A percentile compares a stretch with the other conserved stretches of the same genome.
phyloP scores from a whole-genome alignment of 352 stramenopile species.

The Achlya hypogyna region DNA sequence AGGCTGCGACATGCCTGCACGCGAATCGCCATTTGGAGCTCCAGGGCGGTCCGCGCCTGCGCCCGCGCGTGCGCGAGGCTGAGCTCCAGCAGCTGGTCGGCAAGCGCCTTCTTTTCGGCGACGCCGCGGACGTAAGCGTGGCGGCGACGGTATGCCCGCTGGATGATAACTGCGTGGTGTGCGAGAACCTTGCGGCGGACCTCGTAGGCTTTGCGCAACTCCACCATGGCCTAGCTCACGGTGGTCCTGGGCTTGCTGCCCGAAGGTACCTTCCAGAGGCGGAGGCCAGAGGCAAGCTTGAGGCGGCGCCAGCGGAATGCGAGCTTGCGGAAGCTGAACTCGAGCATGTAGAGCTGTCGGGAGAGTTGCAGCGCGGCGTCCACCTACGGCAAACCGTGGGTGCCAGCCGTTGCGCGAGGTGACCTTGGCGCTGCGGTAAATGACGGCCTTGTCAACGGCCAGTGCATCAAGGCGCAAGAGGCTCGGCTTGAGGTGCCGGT shows the following conservation, averaged over 20 bases:
- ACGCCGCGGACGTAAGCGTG: neutral
- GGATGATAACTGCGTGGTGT: conserved; percentile 6
- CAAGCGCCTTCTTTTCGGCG: neutral
- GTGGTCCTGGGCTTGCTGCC: neutral
- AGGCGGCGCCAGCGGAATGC: conserved; percentile 16
- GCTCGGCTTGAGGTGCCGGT: conserved; percentile 9
- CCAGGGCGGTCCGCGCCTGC: neutral
- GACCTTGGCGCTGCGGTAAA: conserved; percentile 11
- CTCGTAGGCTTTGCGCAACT: neutral
- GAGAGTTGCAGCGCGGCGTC: conserved; percentile 11
- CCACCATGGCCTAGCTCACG: conserved; percentile 1
- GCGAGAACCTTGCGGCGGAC: neutral
- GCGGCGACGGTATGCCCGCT: conserved; percentile 4
- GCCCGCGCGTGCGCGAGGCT: neutral
- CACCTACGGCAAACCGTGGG: neutral
- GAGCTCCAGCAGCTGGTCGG: neutral
- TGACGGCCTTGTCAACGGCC: conserved; percentile 1
- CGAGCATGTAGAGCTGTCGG: conserved; percentile 18
- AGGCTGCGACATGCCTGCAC: neutral
- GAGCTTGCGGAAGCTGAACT: conserved; percentile 18
- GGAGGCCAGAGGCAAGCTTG: conserved; percentile 12
- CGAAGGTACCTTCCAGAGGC: conserved; percentile 2
- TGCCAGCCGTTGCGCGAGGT: neutral
- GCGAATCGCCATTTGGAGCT: neutral
- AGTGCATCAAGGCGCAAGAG: conserved; percentile 8